Conservation (phyloP, 139 green algal species). For the Coelastrella sp. region DNA sequence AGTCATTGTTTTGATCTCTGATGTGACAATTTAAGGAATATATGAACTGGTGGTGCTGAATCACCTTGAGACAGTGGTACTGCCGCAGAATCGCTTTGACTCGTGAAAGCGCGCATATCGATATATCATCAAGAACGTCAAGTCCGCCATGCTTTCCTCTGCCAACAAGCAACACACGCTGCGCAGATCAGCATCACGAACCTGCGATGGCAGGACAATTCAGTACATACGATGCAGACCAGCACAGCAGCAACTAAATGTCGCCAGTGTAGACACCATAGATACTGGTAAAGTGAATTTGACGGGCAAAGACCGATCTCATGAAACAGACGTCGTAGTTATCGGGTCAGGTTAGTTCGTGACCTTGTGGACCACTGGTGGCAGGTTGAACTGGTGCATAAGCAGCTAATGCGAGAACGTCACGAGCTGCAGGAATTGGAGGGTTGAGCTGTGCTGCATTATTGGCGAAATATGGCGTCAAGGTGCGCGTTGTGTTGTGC, state of each 20-base stretch:
- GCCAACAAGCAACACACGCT: background rate
- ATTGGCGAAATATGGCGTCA: slow-evolving; percentile 87
- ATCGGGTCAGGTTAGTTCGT: slow-evolving; percentile 57
- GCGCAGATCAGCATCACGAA: background rate
- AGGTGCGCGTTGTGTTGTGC: no score
- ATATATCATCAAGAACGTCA: no score
- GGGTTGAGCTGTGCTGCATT: slow-evolving; percentile 86
- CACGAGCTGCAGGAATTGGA: slow-evolving; percentile 81
- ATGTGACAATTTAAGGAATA: no score
- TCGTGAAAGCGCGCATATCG: no score
- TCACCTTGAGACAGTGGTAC: no score
- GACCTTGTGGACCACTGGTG: no score
- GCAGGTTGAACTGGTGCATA: no score
- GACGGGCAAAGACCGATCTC: slow-evolving; percentile 47
- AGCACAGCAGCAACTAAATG: background rate
- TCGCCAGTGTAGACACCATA: background rate
- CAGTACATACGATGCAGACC: background rate
- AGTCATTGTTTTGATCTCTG: no score
- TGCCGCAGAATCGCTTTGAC: no score
- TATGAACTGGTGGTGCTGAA: no score
- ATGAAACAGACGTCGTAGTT: slow-evolving; percentile 80
- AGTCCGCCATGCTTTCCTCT: no score
- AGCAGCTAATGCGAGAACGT: no score
- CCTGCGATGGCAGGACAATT: background rate
- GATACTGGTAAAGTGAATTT: background rate